phyloP scores from a whole-genome alignment of 176 grass and related monocot species.

The Puccinellia tenuiflora region DNA sequence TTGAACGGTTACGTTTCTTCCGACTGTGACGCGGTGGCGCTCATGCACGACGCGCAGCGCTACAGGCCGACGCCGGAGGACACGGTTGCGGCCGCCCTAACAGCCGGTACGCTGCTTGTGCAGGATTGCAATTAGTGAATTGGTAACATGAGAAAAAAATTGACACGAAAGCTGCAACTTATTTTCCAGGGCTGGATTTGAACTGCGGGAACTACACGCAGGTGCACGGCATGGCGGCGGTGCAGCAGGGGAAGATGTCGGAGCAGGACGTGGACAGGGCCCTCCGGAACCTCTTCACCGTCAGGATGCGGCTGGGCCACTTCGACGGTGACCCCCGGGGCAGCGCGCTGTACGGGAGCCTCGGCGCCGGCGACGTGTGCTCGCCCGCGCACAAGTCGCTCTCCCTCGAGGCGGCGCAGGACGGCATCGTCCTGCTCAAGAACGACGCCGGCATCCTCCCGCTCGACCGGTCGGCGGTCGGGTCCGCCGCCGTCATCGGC shows the following conservation, averaged over 20 bases:
- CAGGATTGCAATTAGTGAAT: neutral
- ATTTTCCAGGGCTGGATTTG: constrained; percentile 59
- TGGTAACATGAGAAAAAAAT: neutral
- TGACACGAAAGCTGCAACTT: neutral
- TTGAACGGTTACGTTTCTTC: constrained; percentile 68
- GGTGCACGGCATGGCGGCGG: constrained; percentile 41
- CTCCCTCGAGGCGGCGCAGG: constrained; percentile 51
- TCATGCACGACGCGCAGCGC: constrained; percentile 36
- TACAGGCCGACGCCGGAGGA: constrained; percentile 55
- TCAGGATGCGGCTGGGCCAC: constrained; percentile 62
- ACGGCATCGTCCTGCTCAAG: constrained; percentile 81
- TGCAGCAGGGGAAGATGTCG: constrained; percentile 33
- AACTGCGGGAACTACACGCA: constrained; percentile 56
- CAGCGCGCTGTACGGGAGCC: constrained; percentile 20
- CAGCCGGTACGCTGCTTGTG: constrained; percentile 36
- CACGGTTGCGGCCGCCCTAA: constrained; percentile 48
- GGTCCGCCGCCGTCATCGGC: constrained; percentile 48
- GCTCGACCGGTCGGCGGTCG: neutral
- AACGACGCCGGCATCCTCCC: constrained; percentile 45
- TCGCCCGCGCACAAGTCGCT: constrained; percentile 41
- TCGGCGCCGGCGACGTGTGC: constrained; percentile 46
- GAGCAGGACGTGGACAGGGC: constrained; percentile 62
- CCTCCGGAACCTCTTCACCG: constrained; percentile 47
- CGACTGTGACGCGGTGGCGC: constrained; percentile 62
- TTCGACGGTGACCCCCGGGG: constrained; percentile 60